phyloP scores from a whole-genome alignment of 331 rosid genomes.

The Malus hybrid region DNA sequence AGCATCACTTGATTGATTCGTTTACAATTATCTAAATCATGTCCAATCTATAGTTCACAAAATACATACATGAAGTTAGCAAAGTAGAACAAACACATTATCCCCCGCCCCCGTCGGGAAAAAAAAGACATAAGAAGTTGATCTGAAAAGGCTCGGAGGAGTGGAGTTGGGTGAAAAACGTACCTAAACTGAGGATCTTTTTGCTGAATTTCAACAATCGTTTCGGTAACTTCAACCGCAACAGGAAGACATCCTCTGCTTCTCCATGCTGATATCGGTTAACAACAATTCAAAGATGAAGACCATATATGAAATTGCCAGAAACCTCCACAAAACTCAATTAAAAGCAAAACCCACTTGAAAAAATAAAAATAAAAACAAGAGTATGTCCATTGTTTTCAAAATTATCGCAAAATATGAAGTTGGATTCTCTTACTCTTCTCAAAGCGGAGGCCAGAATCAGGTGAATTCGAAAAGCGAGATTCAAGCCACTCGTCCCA shows the following conservation, averaged over 20 bases:
- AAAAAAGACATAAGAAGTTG: neutral
- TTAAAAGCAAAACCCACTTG: neutral
- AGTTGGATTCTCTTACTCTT: conserved; percentile 36
- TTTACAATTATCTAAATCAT: conserved; percentile 17
- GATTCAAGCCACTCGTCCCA: conserved; percentile 79
- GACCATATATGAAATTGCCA: neutral
- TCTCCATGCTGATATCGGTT: conserved; percentile 70
- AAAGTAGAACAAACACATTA: neutral
- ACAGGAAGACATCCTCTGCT: conserved; percentile 79
- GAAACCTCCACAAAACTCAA: neutral
- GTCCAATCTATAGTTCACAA: conserved; percentile 13
- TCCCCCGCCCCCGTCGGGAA: neutral
- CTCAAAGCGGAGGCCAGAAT: conserved; percentile 58
- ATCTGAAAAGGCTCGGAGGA: neutral
- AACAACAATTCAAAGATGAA: neutral
- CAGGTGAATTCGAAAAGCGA: conserved; percentile 55
- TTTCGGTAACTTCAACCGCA: conserved; percentile 29
- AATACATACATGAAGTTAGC: neutral
- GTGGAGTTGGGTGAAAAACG: neutral
- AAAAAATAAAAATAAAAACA: neutral
- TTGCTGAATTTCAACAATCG: conserved; percentile 36
- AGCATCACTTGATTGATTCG: conserved; percentile 18
- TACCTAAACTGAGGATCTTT: conserved; percentile 64
- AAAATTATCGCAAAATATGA: neutral
- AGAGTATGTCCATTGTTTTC: neutral